Percentiles rank a stretch among this genome's conserved stretches.
phyloP scores from a whole-genome alignment of 139 green algal species.

The Chlorella vulgaris region DNA sequence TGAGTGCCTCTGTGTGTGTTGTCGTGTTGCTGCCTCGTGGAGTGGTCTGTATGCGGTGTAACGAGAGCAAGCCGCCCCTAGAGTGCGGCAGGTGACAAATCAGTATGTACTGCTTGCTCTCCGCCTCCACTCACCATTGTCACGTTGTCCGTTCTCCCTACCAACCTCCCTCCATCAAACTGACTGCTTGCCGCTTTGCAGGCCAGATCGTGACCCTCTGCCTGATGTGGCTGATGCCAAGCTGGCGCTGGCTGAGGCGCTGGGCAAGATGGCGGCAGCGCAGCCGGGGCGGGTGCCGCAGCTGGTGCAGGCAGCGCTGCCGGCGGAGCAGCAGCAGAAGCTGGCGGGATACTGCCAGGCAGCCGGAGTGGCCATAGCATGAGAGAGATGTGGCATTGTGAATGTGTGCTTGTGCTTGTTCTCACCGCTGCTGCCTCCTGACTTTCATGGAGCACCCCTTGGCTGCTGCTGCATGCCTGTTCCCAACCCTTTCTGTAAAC shows the following conservation, averaged over 20 bases:
- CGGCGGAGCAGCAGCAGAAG: constrained; percentile 43
- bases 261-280: constrained; percentile 33
- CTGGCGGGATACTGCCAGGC: constrained; percentile 38
- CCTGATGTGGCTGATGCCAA: constrained; percentile 52
- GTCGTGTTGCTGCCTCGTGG: too few relatives aligned
- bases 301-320: constrained; percentile 28
- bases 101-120: too few relatives aligned
- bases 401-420: neutral
- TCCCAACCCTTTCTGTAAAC: neutral
- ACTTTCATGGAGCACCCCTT: too few relatives aligned
- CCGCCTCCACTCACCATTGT: too few relatives aligned
- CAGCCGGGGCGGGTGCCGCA: constrained; percentile 38
- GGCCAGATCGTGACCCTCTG: constrained; percentile 45
- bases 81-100: too few relatives aligned
- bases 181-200: neutral
- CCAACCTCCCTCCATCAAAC: neutral
- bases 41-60: too few relatives aligned
- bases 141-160: neutral
- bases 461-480: neutral
- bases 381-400: neutral
- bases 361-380: constrained; percentile 42
- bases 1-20: neutral
- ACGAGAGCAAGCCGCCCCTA: too few relatives aligned
- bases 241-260: constrained; percentile 46
- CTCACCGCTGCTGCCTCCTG: neutral